phyloP scores from a whole-genome alignment of 495 filamentous ascomycete species.

The Tuber calosporum region DNA sequence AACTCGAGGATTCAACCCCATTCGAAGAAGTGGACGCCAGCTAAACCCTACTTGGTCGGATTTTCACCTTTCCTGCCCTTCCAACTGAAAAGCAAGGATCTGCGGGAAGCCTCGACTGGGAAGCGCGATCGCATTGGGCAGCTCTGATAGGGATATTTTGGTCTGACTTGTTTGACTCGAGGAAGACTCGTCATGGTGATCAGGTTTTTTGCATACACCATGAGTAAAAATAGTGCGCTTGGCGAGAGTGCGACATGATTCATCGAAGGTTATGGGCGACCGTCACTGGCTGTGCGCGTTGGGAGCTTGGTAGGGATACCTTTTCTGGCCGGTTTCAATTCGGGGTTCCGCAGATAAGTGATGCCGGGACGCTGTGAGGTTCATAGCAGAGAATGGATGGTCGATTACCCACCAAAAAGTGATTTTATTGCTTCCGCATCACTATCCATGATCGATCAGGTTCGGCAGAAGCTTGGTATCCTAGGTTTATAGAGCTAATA shows the following conservation, averaged over 20 bases:
- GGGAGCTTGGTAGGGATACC: neutral
- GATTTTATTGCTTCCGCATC: neutral
- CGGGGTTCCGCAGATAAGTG: neutral
- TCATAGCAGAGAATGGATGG: neutral
- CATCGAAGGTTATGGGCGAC: neutral
- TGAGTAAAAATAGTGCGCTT: neutral
- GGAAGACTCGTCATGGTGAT: neutral
- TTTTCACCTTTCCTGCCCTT: neutral
- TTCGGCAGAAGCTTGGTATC: neutral
- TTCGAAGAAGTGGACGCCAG: neutral
- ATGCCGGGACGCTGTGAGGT: neutral
- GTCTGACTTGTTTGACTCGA: neutral
- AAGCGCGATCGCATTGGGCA: neutral
- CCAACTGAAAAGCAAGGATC: neutral
- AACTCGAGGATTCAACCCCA: neutral
- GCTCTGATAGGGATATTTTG: neutral
- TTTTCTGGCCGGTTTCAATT: neutral
- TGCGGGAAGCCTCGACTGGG: neutral
- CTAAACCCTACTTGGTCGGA: neutral
- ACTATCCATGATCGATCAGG: neutral
- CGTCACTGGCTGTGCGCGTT: neutral
- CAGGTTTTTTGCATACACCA: neutral
- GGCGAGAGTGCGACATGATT: neutral
- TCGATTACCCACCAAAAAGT: neutral
- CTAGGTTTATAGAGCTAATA: neutral